Conservation (phyloP, 2,329 filamentous ascomycete genomes). For the Hypomyces rosellus region DNA sequence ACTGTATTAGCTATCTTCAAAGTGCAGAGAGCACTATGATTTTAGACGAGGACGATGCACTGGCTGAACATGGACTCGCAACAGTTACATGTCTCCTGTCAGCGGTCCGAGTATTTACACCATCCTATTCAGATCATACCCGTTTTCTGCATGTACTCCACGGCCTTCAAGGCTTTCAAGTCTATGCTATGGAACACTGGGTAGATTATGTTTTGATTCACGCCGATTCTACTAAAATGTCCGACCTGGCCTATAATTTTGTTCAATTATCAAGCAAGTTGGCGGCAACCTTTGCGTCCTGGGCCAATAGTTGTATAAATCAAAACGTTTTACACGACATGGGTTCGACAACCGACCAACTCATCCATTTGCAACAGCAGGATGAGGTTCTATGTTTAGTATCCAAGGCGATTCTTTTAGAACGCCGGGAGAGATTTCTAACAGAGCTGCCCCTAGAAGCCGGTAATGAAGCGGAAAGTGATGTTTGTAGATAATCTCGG, state of each 20-base stretch:
- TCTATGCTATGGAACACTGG: conserved; percentile 12
- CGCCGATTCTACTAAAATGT: too few relatives aligned
- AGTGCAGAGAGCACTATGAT: background rate
- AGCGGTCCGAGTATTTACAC: background rate
- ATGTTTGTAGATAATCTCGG: too few relatives aligned
- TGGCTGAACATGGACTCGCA: conserved; percentile 5
- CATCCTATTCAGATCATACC: background rate
- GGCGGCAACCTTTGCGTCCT: background rate
- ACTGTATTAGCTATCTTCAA: conserved; percentile 10
- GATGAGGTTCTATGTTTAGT: too few relatives aligned
- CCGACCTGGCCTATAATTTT: too few relatives aligned
- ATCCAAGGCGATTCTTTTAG: too few relatives aligned
- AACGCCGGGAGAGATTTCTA: too few relatives aligned
- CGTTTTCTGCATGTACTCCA: background rate
- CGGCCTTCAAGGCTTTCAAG: conserved; percentile 9
- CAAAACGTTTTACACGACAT: too few relatives aligned
- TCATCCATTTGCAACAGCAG: too few relatives aligned
- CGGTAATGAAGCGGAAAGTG: too few relatives aligned
- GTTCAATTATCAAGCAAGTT: background rate
- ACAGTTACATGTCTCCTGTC: conserved; percentile 4
- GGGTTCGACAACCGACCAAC: too few relatives aligned
- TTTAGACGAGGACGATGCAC: background rate
- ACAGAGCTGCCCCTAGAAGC: too few relatives aligned
- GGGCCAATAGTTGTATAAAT: too few relatives aligned
- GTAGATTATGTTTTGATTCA: conserved; percentile 5